phyloP scores from a whole-genome alignment of 805 yeast genomes.

The Pichia gijzeniarum region DNA sequence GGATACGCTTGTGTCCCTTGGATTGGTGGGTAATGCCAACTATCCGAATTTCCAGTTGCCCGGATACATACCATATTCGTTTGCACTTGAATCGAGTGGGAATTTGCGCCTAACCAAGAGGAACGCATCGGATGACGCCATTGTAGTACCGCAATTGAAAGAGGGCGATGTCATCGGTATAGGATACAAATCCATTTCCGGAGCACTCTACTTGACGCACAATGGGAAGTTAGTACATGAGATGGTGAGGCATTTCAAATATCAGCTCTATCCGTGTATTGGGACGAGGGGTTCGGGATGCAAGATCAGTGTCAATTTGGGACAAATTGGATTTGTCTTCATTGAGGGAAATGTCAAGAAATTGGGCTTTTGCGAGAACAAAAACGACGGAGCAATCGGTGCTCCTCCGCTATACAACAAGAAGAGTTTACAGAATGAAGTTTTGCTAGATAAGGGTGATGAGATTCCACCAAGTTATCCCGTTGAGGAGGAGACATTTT shows the following conservation, averaged over 20 bases:
- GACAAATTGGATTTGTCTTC: constrained; percentile 83
- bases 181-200: constrained; percentile 43
- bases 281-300: constrained; percentile 41
- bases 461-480: constrained; percentile 68
- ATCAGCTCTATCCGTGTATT: constrained; percentile 48
- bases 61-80: constrained; percentile 62
- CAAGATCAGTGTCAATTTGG: constrained; percentile 61
- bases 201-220: constrained; percentile 47
- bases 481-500: constrained; percentile 53
- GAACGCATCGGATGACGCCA: constrained; percentile 28
- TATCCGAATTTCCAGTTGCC: constrained; percentile 73
- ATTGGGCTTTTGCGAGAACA: constrained; percentile 49
- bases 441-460: constrained; percentile 64
- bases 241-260: constrained; percentile 40
- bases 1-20: constrained; percentile 54
- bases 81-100: constrained; percentile 71
- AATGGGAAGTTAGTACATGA: constrained; percentile 51
- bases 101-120: constrained; percentile 43
- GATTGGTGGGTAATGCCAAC: constrained; percentile 58
- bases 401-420: constrained; percentile 34
- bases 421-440: constrained; percentile 34
- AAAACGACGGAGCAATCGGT: constrained; percentile 34
- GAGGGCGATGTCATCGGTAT: constrained; percentile 53
- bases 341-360: constrained; percentile 76
- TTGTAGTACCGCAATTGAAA: constrained; percentile 43